Conservation (phyloP, 2,329 filamentous ascomycete species). For the Daldinia sp. region DNA sequence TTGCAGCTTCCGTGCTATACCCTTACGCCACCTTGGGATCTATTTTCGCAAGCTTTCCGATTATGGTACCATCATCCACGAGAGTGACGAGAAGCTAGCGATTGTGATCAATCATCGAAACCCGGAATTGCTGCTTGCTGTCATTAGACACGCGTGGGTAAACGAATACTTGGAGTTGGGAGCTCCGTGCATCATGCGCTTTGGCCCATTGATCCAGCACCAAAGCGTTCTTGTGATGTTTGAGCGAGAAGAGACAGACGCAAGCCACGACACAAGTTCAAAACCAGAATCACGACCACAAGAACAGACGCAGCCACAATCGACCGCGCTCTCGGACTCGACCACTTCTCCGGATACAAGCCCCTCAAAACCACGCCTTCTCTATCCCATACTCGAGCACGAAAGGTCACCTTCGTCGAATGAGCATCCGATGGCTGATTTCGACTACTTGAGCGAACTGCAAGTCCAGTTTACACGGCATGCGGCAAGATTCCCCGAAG, state of each 20-base stretch:
- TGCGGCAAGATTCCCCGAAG: neutral
- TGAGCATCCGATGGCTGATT: slow-evolving; percentile 1
- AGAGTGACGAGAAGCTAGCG: slow-evolving; percentile 33
- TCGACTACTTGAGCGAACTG: slow-evolving; percentile 34
- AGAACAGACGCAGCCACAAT: neutral
- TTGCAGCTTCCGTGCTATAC: slow-evolving; percentile 26
- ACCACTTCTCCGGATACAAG: neutral
- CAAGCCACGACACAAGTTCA: neutral
- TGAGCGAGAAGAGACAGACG: slow-evolving; percentile 42
- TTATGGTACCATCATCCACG: slow-evolving; percentile 35
- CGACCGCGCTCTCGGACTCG: neutral
- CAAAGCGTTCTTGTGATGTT: slow-evolving; percentile 49
- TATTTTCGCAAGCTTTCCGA: slow-evolving; percentile 26
- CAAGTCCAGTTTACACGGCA: slow-evolving; percentile 1
- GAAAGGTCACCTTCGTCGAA: neutral
- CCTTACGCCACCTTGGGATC: slow-evolving; percentile 1
- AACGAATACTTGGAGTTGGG: slow-evolving; percentile 35
- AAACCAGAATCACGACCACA: neutral
- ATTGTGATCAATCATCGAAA: slow-evolving; percentile 22
- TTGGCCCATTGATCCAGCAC: slow-evolving; percentile 23
- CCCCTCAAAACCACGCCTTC: neutral
- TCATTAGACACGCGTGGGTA: slow-evolving; percentile 40
- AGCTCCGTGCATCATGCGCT: slow-evolving; percentile 32
- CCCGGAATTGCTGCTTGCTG: slow-evolving; percentile 7
- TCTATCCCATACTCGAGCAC: neutral